phyloP scores from a whole-genome alignment of 2,329 filamentous ascomycete species.

The Penicillium glabrum region DNA sequence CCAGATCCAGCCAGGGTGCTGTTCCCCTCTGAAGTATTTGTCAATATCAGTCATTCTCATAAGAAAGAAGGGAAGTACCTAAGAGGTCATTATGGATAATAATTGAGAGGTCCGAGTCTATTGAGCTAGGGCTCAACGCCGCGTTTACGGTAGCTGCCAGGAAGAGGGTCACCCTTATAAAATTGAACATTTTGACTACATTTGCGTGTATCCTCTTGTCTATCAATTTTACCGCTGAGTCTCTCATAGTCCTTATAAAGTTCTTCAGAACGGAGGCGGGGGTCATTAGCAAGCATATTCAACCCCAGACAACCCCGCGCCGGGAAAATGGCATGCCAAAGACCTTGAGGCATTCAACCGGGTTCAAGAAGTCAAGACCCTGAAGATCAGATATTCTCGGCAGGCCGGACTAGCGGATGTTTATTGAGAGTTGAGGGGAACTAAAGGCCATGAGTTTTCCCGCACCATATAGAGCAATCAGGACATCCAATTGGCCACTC shows the following conservation, averaged over 20 bases:
- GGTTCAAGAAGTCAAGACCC: neutral
- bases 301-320: conserved; percentile 6
- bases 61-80: neutral
- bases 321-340: conserved; percentile 8
- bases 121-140: conserved; percentile 8
- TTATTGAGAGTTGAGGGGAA: neutral
- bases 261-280: neutral
- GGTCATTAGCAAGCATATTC: neutral
- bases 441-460: neutral
- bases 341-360: neutral
- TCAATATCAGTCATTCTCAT: neutral
- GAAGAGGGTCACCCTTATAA: neutral
- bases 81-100: conserved; percentile 22
- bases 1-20: conserved; percentile 16
- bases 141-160: conserved; percentile 5
- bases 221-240: neutral
- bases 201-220: neutral
- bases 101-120: conserved; percentile 18
- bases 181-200: conserved; percentile 7
- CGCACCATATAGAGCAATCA: neutral
- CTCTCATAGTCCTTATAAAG: neutral
- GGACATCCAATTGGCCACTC: neutral
- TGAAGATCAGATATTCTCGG: neutral
- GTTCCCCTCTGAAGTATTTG: neutral
- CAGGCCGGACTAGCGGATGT: neutral